Conservation (phyloP, 805 yeast genomes). For the Barnettozyma sp. region DNA sequence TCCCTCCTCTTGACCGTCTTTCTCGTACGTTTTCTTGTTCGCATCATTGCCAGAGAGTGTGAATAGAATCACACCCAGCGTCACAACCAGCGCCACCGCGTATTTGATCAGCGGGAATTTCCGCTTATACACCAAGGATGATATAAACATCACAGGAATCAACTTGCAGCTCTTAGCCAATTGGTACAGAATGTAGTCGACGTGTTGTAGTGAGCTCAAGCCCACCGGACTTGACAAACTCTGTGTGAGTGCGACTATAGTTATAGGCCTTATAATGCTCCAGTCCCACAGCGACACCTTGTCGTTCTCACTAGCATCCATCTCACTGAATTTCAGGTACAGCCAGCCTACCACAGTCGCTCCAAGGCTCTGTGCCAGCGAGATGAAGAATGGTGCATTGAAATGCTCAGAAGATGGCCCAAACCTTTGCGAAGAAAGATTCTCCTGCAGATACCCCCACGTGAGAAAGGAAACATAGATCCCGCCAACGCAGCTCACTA, state of each 20-base stretch:
- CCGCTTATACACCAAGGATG: slow-evolving; percentile 60
- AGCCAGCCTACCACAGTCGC: slow-evolving; percentile 63
- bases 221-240: slow-evolving; percentile 81
- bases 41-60: slow-evolving; percentile 53
- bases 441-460: slow-evolving; percentile 92
- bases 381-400: slow-evolving; percentile 74
- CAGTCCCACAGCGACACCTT: slow-evolving; percentile 15
- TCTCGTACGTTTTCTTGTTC: slow-evolving; percentile 13
- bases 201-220: slow-evolving; percentile 67
- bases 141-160: slow-evolving; percentile 90
- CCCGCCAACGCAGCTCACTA: slow-evolving; percentile 41
- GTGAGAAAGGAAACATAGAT: slow-evolving; percentile 81
- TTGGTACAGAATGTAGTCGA: slow-evolving; percentile 77
- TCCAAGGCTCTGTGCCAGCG: slow-evolving; percentile 62
- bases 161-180: slow-evolving; percentile 91
- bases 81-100: slow-evolving; percentile 68
- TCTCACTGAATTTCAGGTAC: slow-evolving; percentile 38
- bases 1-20: slow-evolving; percentile 19
- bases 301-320: background rate
- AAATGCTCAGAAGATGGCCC: slow-evolving; percentile 48
- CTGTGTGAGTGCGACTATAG: slow-evolving; percentile 42
- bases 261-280: slow-evolving; percentile 18
- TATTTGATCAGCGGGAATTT: slow-evolving; percentile 72
- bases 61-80: slow-evolving; percentile 76
- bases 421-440: slow-evolving; percentile 71